phyloP scores from a whole-genome alignment of 768 basidiomycete species.

The Suillus americanus region DNA sequence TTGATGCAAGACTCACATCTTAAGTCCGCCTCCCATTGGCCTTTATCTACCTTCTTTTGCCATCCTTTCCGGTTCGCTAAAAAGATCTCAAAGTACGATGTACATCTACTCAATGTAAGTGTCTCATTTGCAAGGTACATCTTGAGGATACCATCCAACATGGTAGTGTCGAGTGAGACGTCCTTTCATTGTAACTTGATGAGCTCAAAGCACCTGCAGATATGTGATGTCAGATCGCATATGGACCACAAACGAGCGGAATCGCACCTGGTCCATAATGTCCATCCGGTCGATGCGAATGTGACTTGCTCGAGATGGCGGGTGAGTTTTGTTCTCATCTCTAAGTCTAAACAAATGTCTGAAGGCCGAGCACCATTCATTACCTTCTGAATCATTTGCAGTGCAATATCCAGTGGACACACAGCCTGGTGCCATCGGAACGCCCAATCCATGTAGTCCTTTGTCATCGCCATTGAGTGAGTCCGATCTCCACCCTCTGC shows the following conservation, averaged over 20 bases:
- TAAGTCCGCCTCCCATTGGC: constrained; percentile 16
- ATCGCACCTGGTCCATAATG: constrained; percentile 1
- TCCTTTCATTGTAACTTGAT: constrained; percentile 23
- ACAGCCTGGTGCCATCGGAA: background rate
- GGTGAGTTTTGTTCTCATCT: background rate
- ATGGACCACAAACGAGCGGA: background rate
- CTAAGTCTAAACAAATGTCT: background rate
- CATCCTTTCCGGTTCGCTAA: constrained; percentile 24
- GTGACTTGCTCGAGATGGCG: background rate
- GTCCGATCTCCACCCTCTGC: constrained; percentile 20
- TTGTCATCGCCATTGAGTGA: constrained; percentile 24
- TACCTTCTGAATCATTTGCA: background rate
- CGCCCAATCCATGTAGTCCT: background rate
- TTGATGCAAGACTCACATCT: constrained; percentile 8
- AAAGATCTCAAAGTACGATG: constrained; percentile 20
- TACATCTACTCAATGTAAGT: constrained; percentile 11
- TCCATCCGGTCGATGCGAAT: background rate
- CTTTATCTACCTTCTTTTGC: constrained; percentile 26
- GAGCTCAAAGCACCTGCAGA: constrained; percentile 31
- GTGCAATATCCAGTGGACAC: background rate
- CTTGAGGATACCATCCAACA: constrained; percentile 1
- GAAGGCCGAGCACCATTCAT: background rate
- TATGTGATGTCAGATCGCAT: no score
- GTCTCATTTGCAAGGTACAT: constrained; percentile 6
- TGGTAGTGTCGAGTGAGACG: constrained; percentile 10